Evolutionary conservation across 2,329 filamentous ascomycete species (phyloP).

Genomic region (Lecanosticta acicola): DNA sequence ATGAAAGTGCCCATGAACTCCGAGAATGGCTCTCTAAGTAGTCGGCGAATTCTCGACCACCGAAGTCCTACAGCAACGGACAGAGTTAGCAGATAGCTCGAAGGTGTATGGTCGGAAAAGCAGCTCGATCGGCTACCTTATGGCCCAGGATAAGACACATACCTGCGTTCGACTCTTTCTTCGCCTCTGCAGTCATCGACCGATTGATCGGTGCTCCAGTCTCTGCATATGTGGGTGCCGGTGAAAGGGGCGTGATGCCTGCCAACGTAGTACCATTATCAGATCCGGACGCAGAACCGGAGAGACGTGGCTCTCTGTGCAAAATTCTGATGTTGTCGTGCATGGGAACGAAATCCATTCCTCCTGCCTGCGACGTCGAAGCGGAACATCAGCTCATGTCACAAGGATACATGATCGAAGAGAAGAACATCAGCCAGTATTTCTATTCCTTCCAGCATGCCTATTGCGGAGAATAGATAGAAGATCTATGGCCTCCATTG

Average conservation of each 20-base stretch:
- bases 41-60: conserved; percentile 52
- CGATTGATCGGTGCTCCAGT: conserved; percentile 28
- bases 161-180: conserved; percentile 29
- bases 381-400: too few species aligned
- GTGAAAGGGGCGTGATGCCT: not conserved
- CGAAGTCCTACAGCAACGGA: conserved; percentile 25
- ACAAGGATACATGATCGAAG: too few species aligned
- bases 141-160: too few species aligned
- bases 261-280: not conserved
- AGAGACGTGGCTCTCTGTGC: not conserved
- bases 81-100: not conserved
- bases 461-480: too few species aligned
- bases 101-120: too few species aligned
- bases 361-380: too few species aligned
- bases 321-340: too few species aligned
- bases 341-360: too few species aligned
- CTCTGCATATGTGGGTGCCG: conserved; percentile 16
- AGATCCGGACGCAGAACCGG: not conserved
- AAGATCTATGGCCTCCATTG: too few species aligned
- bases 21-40: conserved; percentile 55
- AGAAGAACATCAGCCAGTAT: too few species aligned
- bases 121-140: too few species aligned
- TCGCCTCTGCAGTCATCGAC: conserved; percentile 23
- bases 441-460: too few species aligned
- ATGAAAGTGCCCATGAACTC: conserved; percentile 64